These are phyloP conservation scores for Vigna reflexopilosa DNA, from an alignment of 306 rosid genomes.

Conservation along the genomic window DNA sequence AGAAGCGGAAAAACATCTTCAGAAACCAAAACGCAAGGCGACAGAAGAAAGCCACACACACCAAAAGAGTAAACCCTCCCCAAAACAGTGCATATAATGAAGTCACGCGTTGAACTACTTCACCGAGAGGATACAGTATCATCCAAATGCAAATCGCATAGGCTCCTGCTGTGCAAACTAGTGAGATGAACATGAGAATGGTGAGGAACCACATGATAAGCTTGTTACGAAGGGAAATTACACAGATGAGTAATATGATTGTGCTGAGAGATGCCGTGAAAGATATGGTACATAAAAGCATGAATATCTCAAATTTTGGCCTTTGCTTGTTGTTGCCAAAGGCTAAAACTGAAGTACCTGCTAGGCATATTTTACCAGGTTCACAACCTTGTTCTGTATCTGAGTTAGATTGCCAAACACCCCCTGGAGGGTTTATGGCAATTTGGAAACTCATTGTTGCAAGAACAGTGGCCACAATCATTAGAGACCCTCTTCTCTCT, in stretches of 20 bases:
- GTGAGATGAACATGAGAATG: conserved; percentile 14
- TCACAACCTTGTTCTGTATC: neutral
- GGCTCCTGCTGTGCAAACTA: conserved; percentile 16
- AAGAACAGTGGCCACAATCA: conserved; percentile 45
- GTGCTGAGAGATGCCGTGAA: conserved; percentile 40
- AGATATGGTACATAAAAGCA: conserved; percentile 37
- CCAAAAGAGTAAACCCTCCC: neutral
- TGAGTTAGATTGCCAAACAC: conserved; percentile 42
- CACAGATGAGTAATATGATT: conserved; percentile 33
- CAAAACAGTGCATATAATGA: neutral
- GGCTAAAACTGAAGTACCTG: conserved; percentile 45
- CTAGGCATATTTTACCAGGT: neutral
- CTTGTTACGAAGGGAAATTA: conserved; percentile 22
- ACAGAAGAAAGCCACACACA: neutral
- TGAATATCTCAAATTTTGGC: neutral
- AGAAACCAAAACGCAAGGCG: conserved; percentile 27
- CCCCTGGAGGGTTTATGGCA: conserved; percentile 45
- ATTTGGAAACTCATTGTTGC: conserved; percentile 43
- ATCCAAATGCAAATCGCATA: conserved; percentile 12
- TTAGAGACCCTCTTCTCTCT: conserved; percentile 40
- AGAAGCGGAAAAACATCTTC: neutral
- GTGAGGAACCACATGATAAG: conserved; percentile 25
- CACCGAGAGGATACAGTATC: neutral
- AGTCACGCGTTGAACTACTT: fast-evolving
- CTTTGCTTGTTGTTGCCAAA: neutral